Conservation (phyloP, 805 yeast species). For the Candida rishiriensis region DNA sequence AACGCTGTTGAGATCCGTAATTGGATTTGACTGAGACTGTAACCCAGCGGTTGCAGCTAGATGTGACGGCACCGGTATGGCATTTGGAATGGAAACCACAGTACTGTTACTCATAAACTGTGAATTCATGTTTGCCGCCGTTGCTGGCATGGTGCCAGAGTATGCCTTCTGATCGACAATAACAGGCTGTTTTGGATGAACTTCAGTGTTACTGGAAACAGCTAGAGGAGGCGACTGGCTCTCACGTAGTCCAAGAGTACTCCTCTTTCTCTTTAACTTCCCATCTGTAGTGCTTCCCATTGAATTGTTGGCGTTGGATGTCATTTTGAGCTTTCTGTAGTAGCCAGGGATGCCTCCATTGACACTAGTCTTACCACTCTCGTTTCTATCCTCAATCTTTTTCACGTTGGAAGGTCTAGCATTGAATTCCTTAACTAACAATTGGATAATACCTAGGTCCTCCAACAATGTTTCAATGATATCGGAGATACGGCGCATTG, state of each 20-base stretch:
- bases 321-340: conserved; percentile 21
- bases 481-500: conserved; percentile 40
- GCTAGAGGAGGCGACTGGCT: too few relatives aligned
- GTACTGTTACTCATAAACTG: too few relatives aligned
- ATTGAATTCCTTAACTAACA: conserved; percentile 25
- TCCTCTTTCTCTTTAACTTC: conserved; percentile 1
- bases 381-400: conserved; percentile 25
- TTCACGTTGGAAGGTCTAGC: conserved; percentile 28
- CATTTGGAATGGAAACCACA: too few relatives aligned
- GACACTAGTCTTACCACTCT: conserved; percentile 30
- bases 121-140: too few relatives aligned
- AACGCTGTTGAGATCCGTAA: neutral
- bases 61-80: too few relatives aligned
- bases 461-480: conserved; percentile 37
- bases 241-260: too few relatives aligned
- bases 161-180: too few relatives aligned
- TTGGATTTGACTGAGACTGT: neutral
- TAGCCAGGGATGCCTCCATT: conserved; percentile 29
- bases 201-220: too few relatives aligned
- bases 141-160: too few relatives aligned
- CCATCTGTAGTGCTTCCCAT: neutral
- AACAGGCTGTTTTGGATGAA: too few relatives aligned
- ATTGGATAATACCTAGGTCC: conserved; percentile 36
- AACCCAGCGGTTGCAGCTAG: too few relatives aligned
- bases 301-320: conserved; percentile 1